phyloP scores from a whole-genome alignment of 768 basidiomycete genomes.

The Xerocomellus dryophilus region DNA sequence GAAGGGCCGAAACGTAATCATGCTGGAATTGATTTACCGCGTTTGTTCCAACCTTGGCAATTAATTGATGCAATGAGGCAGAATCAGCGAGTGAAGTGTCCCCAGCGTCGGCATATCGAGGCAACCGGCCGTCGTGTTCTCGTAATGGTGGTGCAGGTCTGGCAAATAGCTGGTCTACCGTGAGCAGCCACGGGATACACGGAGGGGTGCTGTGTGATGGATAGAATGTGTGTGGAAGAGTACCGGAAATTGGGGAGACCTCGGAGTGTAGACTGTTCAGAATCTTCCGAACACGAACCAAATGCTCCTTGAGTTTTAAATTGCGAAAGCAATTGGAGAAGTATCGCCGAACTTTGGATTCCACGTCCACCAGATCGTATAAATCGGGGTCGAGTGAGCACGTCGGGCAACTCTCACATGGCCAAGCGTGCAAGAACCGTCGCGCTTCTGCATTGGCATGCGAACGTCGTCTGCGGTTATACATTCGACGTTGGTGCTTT shows the following conservation, averaged over 20 bases:
- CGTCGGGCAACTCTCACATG: constrained; percentile 9
- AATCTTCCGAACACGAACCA: constrained; percentile 4
- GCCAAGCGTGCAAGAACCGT: constrained; percentile 14
- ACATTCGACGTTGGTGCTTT: constrained; percentile 1
- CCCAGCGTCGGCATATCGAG: neutral
- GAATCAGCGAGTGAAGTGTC: neutral
- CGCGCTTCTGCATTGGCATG: neutral
- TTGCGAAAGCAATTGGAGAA: constrained; percentile 19
- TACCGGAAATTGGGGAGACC: neutral
- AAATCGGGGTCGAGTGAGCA: neutral
- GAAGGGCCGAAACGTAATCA: constrained; percentile 2
- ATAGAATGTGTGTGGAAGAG: neutral
- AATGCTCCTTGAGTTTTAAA: constrained; percentile 7
- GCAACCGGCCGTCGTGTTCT: neutral
- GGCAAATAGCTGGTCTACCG: neutral
- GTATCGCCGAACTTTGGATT: neutral
- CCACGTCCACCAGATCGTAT: constrained; percentile 4
- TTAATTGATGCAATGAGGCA: neutral
- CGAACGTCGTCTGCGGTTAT: neutral
- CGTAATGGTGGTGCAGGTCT: neutral
- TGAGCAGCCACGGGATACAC: neutral
- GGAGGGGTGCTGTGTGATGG: neutral
- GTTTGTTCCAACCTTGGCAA: neutral
- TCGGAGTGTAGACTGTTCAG: neutral
- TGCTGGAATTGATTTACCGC: constrained; percentile 4